These are phyloP conservation scores for Gnomoniopsis smithogilvyi DNA, from an alignment of 2,329 filamentous ascomycete species.

Conservation along the genomic window DNA sequence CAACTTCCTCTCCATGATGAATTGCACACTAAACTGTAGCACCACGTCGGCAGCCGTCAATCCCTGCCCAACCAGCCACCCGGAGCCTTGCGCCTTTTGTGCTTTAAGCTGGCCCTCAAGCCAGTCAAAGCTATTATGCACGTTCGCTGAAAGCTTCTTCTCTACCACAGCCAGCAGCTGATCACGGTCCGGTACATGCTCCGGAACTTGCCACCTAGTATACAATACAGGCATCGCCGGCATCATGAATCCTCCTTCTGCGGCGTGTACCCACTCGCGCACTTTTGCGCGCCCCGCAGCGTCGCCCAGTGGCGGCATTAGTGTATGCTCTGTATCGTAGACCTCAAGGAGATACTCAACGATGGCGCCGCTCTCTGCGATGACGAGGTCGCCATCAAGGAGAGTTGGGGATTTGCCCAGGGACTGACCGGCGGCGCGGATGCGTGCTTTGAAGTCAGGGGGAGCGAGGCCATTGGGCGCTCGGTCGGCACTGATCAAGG, in stretches of 20 bases:
- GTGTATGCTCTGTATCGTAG: background rate
- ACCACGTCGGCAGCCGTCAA: background rate
- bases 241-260: background rate
- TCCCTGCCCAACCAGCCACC: background rate
- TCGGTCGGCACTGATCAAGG: background rate
- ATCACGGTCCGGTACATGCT: background rate
- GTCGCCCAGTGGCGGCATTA: background rate
- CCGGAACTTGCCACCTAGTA: background rate
- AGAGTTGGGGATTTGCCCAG: background rate
- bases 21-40: background rate
- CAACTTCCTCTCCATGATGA: background rate
- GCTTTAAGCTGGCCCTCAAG: background rate
- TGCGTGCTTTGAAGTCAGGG: background rate
- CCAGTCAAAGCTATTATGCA: background rate
- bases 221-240: background rate
- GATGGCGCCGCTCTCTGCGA: background rate
- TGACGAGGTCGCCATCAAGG: background rate
- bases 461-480: background rate
- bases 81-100: background rate
- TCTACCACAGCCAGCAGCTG: background rate
- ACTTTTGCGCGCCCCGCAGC: background rate
- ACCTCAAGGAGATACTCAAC: background rate
- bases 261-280: background rate
- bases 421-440: background rate
- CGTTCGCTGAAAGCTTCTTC: background rate